phyloP scores from a whole-genome alignment of 768 basidiomycete species.

The Roridomyces roridus region DNA sequence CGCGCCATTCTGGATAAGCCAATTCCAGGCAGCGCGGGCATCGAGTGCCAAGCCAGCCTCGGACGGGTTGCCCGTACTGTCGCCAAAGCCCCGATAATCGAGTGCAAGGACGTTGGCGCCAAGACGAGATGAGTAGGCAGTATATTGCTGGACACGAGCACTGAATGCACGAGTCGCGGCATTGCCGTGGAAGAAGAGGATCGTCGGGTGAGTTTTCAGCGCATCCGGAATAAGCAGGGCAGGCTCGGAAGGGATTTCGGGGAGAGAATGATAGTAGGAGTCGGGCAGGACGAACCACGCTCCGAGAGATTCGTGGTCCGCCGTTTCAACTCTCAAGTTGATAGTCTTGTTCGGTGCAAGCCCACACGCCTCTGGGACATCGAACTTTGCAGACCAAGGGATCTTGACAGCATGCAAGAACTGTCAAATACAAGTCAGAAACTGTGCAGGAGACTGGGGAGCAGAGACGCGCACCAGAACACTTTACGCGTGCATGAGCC shows the following conservation, averaged over 20 bases:
- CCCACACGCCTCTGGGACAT: slow-evolving; percentile 77
- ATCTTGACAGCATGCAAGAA: slow-evolving; percentile 65
- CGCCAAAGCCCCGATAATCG: slow-evolving; percentile 93
- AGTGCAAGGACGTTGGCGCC: slow-evolving; percentile 80
- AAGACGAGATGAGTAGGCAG: slow-evolving; percentile 67
- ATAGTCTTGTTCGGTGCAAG: slow-evolving; percentile 83
- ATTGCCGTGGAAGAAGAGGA: slow-evolving; percentile 96
- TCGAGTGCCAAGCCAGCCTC: slow-evolving; percentile 77
- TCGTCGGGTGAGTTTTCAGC: slow-evolving; percentile 64
- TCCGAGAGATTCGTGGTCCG: slow-evolving; percentile 82
- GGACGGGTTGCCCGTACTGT: slow-evolving; percentile 80
- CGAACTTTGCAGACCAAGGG: slow-evolving; percentile 69
- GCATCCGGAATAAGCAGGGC: slow-evolving; percentile 57
- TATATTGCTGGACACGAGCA: slow-evolving; percentile 73
- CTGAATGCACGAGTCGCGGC: slow-evolving; percentile 76
- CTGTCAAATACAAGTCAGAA: not conserved
- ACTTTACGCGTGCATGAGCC: slow-evolving; percentile 4
- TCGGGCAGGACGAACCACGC: slow-evolving; percentile 87
- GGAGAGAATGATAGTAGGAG: slow-evolving; percentile 58
- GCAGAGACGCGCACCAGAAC: slow-evolving; percentile 5
- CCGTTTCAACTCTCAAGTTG: slow-evolving; percentile 72
- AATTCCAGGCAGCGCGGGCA: slow-evolving; percentile 78
- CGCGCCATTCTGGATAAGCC: slow-evolving; percentile 58
- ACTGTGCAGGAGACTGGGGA: not conserved
- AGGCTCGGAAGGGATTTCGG: slow-evolving; percentile 42